Conservation (phyloP, 2,329 filamentous ascomycete genomes). For the Acrodontium crateriforme region DNA sequence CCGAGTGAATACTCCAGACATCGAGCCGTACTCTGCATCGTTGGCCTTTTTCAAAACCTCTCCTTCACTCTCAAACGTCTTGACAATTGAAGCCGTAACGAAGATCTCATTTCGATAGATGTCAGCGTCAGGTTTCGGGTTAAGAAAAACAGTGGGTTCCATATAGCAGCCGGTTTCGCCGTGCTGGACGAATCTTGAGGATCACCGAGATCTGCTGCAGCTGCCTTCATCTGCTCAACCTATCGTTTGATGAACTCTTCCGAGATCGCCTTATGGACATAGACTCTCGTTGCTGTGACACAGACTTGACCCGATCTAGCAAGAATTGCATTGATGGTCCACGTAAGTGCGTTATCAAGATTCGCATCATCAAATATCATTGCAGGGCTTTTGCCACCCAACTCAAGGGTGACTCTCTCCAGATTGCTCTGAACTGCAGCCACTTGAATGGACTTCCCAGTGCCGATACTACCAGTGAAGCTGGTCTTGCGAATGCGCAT, state of each 20-base stretch:
- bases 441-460: slow-evolving; percentile 32
- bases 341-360: slow-evolving; percentile 36
- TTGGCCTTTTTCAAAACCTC: slow-evolving; percentile 25
- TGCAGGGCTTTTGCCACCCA: slow-evolving; percentile 36
- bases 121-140: slow-evolving; percentile 25
- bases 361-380: slow-evolving; percentile 33
- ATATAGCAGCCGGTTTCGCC: slow-evolving; percentile 30
- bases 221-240: not conserved
- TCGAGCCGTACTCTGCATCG: slow-evolving; percentile 25
- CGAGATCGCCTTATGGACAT: slow-evolving; percentile 40
- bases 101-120: slow-evolving; percentile 24
- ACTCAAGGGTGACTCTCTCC: slow-evolving; percentile 47
- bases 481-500: slow-evolving; percentile 58
- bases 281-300: slow-evolving; percentile 45
- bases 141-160: slow-evolving; percentile 32
- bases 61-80: slow-evolving; percentile 23
- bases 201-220: not conserved
- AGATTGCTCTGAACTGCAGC: slow-evolving; percentile 24
- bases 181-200: slow-evolving; percentile 10
- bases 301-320: slow-evolving; percentile 46
- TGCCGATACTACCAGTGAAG: slow-evolving; percentile 61
- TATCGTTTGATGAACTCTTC: slow-evolving; percentile 40
- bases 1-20: slow-evolving; percentile 25
- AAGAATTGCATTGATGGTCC: slow-evolving; percentile 43
- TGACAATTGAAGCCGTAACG: slow-evolving; percentile 25